Base-by-base conservation (phyloP, 805 yeast genomes). In the Metschnikowia drakensbergensis region DNA sequence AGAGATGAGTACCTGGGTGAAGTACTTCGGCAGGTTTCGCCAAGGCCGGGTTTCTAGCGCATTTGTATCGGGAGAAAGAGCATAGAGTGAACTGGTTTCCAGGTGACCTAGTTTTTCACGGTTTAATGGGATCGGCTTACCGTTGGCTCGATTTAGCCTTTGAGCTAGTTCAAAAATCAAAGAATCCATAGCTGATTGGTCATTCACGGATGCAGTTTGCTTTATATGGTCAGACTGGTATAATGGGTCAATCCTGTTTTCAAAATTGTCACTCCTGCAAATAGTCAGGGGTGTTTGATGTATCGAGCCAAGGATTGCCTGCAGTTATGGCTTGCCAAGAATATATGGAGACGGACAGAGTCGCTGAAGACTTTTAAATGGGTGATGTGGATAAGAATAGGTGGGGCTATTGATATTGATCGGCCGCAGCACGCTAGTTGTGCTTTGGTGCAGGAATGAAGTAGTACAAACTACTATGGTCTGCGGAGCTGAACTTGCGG, bases 1-100 rank as follows among this genome's bases (percentile, higher is more conserved):
- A 1, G 96, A 86, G 1, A 90, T 75, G 51, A 79, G 76, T 5
- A 78, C 84, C 8, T 76, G 76, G 42, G 74, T 75, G 63, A 87
- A 87, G 58, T 81, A 85, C 40, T 77, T 74, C 1, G 82, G 77
- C 55, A 84, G 78, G 9, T 60, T 60, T 37, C 66, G 68, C 89
- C 88, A 83, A 4, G 86, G 86, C 46, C 75, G 50, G 11, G 55
- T 37, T 11, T 45, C 8, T 22, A 55, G 34, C 5, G 48, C 48
- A 6, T 30, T 29, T 6, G 47, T 35, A 29, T 55, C 56, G 5
- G 47, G 31, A 2, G 42, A 41, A 6, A 50, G 37, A n/a, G 43
- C 52, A 33, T 54, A 53, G 22, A 55, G 23, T 1, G 58, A 47
- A n/a, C 41, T 46, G 37, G 42, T 42, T 26, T 48, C 8, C 9